These are phyloP conservation scores for Vitis rupestris DNA, from an alignment of 164 flowering plant genomes.

Conservation along the genomic window DNA sequence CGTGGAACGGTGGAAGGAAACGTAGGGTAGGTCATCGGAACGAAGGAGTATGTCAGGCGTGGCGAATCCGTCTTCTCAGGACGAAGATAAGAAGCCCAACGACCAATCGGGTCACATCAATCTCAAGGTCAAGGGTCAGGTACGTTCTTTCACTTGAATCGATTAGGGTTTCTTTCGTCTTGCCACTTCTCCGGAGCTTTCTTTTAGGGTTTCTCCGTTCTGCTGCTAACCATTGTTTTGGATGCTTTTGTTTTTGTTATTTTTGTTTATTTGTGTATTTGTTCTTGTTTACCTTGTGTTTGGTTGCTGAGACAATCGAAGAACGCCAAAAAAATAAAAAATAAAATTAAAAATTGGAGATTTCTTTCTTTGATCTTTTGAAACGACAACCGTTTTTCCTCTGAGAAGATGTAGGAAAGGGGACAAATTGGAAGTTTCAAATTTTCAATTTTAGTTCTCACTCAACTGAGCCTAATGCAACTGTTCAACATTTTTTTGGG, in stretches of 20 bases:
- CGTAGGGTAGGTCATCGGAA: too few species aligned
- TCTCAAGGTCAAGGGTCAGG: conserved; percentile 66
- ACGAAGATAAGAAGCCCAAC: conserved; percentile 57
- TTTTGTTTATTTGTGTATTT: background rate
- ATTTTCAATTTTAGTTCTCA: too few species aligned
- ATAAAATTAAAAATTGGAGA: background rate
- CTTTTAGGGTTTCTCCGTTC: too few species aligned
- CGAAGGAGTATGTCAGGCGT: conserved; percentile 19
- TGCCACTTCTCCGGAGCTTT: too few species aligned
- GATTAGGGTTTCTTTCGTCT: too few species aligned
- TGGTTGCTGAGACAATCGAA: background rate
- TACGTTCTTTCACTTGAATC: conserved; percentile 2
- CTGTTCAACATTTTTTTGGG: too few species aligned
- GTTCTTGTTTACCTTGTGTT: background rate
- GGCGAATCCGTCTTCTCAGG: conserved; percentile 18
- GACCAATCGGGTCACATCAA: conserved; percentile 49
- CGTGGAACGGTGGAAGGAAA: too few species aligned
- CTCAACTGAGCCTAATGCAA: too few species aligned
- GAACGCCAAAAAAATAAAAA: background rate
- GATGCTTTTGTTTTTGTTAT: background rate
- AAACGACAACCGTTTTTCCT: too few species aligned
- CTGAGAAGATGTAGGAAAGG: too few species aligned
- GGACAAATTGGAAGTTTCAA: too few species aligned
- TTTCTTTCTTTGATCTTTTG: background rate
- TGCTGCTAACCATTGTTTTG: too few species aligned